Base-by-base conservation (phyloP, 306 rosid genomes). In the Vachellia pachyceras region DNA sequence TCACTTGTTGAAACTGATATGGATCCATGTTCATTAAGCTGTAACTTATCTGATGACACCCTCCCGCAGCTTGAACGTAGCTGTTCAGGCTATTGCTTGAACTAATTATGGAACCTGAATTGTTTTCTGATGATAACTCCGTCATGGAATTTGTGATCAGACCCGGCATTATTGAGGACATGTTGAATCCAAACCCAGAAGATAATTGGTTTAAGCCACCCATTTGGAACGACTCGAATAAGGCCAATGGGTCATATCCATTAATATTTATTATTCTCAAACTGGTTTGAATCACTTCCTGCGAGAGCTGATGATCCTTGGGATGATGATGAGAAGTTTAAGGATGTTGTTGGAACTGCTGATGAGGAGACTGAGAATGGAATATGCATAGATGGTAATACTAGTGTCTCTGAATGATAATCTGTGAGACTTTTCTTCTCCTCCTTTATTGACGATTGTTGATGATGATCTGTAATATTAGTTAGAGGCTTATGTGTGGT, bases 21-120 rank as follows among this genome's bases (percentile, higher is more conserved):
- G 90, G 80, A 23, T 95, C 97, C 40, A 92, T 55, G 18, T 7
- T 37, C 57, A 37, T 14, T 65, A 86, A 88, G 79, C 90, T 9
- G 63, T 20, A 7, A 25, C 66, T 29, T 25, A 25, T 23, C 36
- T 22, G 33, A 5, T 55, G 25, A 55, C 65, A 90, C 39, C 94
- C 91, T 61, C 14, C 69, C 11, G 65, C 81, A 11, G 55, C 73
- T 70, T 64, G 41, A 33, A 35, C 22, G 70, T 91, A 91, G 57
- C 82, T 88, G 82, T 97, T 88, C 73, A 97, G 92, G 90, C 95
- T 91, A 64, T 91, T 95, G 90, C 97, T 92, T 3, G 91, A 88
- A 60, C 86, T 82, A 35, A 91, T 77, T 74, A 86, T 86, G 0
- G 95, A 84, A 68, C 75, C 94, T 3, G 94, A 91, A 23, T 90